Conservation (phyloP, 257 asterid genomes). For the Linderniella brevidens region DNA sequence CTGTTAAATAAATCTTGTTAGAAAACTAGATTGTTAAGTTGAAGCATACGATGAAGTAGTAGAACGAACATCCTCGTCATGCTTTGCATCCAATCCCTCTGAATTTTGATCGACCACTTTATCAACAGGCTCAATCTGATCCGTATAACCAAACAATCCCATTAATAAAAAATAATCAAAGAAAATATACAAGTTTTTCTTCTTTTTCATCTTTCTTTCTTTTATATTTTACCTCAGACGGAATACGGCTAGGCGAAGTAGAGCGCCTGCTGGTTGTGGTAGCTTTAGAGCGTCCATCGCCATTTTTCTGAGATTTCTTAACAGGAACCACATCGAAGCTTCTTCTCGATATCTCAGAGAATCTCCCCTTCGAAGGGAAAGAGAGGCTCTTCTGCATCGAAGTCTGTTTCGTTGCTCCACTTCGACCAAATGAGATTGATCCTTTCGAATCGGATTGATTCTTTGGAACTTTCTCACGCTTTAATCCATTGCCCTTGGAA, state of each 20-base stretch:
- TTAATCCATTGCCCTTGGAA: background rate
- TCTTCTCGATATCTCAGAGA: background rate
- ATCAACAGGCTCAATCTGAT: too few relatives aligned
- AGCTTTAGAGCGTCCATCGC: background rate
- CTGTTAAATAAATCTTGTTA: background rate
- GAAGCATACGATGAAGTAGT: slow-evolving; percentile 4
- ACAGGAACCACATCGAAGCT: background rate
- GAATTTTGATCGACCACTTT: background rate
- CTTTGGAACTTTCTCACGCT: background rate
- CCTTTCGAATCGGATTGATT: slow-evolving; percentile 1
- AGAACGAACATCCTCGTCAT: background rate
- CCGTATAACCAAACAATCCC: too few relatives aligned
- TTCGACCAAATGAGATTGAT: background rate
- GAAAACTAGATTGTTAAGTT: background rate
- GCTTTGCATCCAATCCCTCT: background rate
- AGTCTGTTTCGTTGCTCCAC: background rate
- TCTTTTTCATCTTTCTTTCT: too few relatives aligned
- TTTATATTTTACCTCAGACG: too few relatives aligned
- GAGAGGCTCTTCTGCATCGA: slow-evolving; percentile 6
- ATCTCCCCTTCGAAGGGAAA: background rate
- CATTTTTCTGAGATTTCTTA: background rate
- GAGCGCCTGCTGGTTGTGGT: background rate
- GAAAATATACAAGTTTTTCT: too few relatives aligned
- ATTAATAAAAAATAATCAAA: too few relatives aligned
- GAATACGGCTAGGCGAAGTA: too few relatives aligned